Conservation (phyloP, 495 filamentous ascomycete genomes). For the Hypomontagnella submonticulosa region DNA sequence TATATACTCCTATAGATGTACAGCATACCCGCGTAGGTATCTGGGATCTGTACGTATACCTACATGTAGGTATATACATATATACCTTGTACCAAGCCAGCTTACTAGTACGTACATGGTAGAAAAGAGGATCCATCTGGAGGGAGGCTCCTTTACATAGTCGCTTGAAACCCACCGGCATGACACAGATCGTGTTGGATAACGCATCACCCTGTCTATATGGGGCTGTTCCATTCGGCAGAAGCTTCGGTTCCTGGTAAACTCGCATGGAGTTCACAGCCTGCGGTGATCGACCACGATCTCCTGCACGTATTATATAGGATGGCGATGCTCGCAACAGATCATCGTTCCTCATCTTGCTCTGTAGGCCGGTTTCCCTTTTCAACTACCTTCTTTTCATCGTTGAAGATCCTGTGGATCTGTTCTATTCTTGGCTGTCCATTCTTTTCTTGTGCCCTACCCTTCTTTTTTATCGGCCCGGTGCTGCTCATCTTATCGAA, state of each 20-base stretch:
- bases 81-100: background rate
- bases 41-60: too few species aligned
- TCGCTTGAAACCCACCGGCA: constrained; percentile 41
- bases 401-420: constrained; percentile 50
- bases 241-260: constrained; percentile 4
- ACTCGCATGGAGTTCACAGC: constrained; percentile 7
- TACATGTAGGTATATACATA: too few species aligned
- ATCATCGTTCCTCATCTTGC: constrained; percentile 35
- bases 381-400: constrained; percentile 47
- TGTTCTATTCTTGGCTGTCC: constrained; percentile 48
- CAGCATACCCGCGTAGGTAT: too few species aligned
- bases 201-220: constrained; percentile 36
- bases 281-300: constrained; percentile 26
- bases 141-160: constrained; percentile 32
- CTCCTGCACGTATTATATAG: constrained; percentile 35
- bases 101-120: background rate
- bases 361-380: constrained; percentile 48
- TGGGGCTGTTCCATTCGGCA: constrained; percentile 31
- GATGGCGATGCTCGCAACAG: constrained; percentile 26
- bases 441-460: constrained; percentile 50
- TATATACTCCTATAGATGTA: too few species aligned
- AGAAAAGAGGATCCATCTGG: constrained; percentile 21
- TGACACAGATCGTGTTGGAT: constrained; percentile 47
- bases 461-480: constrained; percentile 40
- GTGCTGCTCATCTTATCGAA: constrained; percentile 36